Percentiles rank a stretch among this genome's conserved stretches.
phyloP scores from a whole-genome alignment of 805 yeast genomes.

The Metschnikowia amazonensis region DNA sequence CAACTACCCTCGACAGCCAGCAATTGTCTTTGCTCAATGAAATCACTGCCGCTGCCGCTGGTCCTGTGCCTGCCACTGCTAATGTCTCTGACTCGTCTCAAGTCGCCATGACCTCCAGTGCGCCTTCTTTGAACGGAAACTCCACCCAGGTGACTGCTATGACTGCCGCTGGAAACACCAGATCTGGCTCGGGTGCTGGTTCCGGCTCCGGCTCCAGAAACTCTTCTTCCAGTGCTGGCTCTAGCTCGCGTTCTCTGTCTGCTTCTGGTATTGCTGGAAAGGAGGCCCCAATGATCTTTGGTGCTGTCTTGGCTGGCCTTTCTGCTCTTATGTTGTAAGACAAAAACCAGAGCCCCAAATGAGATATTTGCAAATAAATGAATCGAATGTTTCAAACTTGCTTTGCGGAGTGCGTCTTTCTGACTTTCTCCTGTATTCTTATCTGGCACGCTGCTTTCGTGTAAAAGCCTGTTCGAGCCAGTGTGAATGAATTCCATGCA shows the following conservation, averaged over 20 bases:
- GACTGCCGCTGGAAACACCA: background rate
- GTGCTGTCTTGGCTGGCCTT: constrained; percentile 15
- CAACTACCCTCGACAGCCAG: background rate
- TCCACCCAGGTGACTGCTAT: background rate
- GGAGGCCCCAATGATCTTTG: constrained; percentile 10
- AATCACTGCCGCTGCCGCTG: background rate
- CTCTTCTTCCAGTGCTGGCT: constrained; percentile 1
- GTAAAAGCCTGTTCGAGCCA: too few species aligned
- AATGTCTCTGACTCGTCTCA: background rate
- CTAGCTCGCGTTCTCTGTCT: constrained; percentile 3
- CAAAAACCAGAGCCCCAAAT: background rate
- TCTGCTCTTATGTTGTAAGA: constrained; percentile 13
- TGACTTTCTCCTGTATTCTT: too few species aligned
- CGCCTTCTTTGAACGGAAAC: background rate
- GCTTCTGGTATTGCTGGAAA: constrained; percentile 9
- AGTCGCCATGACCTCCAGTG: background rate
- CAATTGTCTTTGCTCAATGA: background rate
- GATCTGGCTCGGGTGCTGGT: background rate
- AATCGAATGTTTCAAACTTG: too few species aligned
- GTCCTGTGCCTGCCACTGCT: background rate
- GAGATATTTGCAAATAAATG: background rate
- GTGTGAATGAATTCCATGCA: too few species aligned
- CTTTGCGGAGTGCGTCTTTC: too few species aligned
- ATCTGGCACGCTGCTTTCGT: too few species aligned
- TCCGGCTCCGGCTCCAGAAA: background rate